phyloP scores from a whole-genome alignment of 768 basidiomycete genomes.

The Lactarius hatsudake region DNA sequence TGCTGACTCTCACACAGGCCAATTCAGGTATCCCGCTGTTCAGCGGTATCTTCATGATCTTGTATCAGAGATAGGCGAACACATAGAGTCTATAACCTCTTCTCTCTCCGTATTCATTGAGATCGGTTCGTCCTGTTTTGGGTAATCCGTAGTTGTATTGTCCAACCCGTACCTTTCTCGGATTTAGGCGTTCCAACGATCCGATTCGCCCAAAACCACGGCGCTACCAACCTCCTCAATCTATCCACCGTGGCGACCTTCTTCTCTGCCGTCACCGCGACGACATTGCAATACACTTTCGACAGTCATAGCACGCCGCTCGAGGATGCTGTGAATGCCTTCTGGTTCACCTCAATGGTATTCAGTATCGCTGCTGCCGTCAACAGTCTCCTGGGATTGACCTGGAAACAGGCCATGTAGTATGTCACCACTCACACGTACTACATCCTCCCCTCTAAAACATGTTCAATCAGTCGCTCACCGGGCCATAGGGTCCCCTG shows the following conservation, averaged over 20 bases:
- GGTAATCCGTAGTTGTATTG: constrained; percentile 2
- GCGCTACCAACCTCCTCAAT: constrained; percentile 64
- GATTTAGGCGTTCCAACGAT: constrained; percentile 69
- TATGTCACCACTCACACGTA: constrained; percentile 38
- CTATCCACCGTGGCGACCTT: constrained; percentile 77
- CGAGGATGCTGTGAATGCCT: constrained; percentile 59
- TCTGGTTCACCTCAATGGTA: constrained; percentile 74
- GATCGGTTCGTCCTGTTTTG: constrained; percentile 50
- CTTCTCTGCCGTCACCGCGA: constrained; percentile 73
- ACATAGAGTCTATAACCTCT: constrained; percentile 64
- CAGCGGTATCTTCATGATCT: constrained; percentile 74
- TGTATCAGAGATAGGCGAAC: constrained; percentile 70
- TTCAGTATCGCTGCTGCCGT: constrained; percentile 78
- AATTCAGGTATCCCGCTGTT: constrained; percentile 70
- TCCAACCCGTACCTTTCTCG: not conserved
- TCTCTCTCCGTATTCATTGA: constrained; percentile 74
- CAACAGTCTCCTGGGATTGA: constrained; percentile 71
- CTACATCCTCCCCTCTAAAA: constrained; percentile 14
- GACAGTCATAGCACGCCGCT: constrained; percentile 39
- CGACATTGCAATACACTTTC: constrained; percentile 68
- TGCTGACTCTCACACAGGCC: constrained; percentile 41
- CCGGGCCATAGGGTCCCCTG: constrained; percentile 74
- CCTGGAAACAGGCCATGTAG: constrained; percentile 85
- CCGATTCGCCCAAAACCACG: constrained; percentile 72
- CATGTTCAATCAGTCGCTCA: constrained; percentile 50